phyloP scores from a whole-genome alignment of 139 green algal species.

The Tetraselmis chui region DNA sequence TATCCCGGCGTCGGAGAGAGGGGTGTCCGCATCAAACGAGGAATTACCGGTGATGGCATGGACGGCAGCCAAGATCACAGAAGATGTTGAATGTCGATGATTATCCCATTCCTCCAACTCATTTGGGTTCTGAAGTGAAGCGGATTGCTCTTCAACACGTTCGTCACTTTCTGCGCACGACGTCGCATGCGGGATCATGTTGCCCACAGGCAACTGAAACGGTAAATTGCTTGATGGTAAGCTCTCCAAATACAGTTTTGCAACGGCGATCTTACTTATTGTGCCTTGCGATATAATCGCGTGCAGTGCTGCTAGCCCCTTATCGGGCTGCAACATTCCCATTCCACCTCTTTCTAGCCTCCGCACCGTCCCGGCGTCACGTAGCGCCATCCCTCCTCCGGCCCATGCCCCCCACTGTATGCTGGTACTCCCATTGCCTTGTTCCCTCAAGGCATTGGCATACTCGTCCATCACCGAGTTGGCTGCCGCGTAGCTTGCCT shows the following conservation, averaged over 20 bases:
- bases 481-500: conserved; percentile 40
- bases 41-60: too few relatives aligned
- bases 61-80: too few relatives aligned
- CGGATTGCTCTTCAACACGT: too few relatives aligned
- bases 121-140: neutral
- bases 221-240: neutral
- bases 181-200: neutral
- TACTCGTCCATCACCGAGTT: conserved; percentile 38
- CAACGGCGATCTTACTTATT: neutral
- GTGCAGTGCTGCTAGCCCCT: conserved; percentile 45
- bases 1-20: conserved; percentile 34
- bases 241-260: neutral
- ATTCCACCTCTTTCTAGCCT: conserved; percentile 66
- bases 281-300: neutral
- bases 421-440: conserved; percentile 26
- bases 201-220: neutral
- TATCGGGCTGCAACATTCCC: conserved; percentile 26
- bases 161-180: neutral
- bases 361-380: conserved; percentile 46
- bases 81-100: neutral
- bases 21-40: neutral
- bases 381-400: conserved; percentile 70
- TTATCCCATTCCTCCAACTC: neutral
- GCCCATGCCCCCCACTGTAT: conserved; percentile 89
- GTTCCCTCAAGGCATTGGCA: neutral